Percentiles rank a stretch among this genome's conserved stretches.
Conservation (phyloP, 305 asterid species). For the Rubia balearica region DNA sequence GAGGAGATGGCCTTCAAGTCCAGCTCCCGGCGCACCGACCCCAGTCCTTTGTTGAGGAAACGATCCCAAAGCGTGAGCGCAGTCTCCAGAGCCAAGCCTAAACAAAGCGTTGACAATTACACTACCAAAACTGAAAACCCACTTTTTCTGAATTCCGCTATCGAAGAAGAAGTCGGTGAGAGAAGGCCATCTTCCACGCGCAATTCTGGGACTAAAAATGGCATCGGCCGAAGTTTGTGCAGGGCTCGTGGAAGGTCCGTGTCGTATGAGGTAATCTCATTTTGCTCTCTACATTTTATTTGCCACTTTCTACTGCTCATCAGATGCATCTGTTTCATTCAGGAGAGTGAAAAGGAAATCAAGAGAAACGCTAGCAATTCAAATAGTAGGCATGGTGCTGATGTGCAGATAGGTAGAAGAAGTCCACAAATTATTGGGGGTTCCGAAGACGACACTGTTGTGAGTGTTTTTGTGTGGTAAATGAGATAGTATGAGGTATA, state of each 20-base stretch:
- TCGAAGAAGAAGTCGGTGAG: slow-evolving; percentile 20
- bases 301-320: neutral
- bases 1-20: slow-evolving; percentile 64
- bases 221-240: slow-evolving; percentile 79
- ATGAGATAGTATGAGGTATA: neutral
- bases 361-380: slow-evolving; percentile 29
- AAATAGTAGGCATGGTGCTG: slow-evolving; percentile 32
- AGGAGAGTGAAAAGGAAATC: slow-evolving; percentile 38
- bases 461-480: slow-evolving; percentile 33
- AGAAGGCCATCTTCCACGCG: slow-evolving; percentile 67
- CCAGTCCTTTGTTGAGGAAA: slow-evolving; percentile 34
- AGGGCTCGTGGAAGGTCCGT: slow-evolving; percentile 56
- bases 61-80: slow-evolving; percentile 74
- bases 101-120: slow-evolving; percentile 27
- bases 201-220: slow-evolving; percentile 35
- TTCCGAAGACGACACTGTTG: slow-evolving; percentile 81
- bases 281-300: neutral
- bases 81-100: slow-evolving; percentile 35
- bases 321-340: neutral
- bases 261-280: slow-evolving; percentile 49
- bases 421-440: slow-evolving; percentile 28
- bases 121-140: slow-evolving; percentile 68
- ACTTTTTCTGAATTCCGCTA: slow-evolving; percentile 49
- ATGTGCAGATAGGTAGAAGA: slow-evolving; percentile 23
- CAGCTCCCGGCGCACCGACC: slow-evolving; percentile 34